Base-by-base conservation (phyloP, 345 rosid genomes). In the Eucalyptus caleyi region DNA sequence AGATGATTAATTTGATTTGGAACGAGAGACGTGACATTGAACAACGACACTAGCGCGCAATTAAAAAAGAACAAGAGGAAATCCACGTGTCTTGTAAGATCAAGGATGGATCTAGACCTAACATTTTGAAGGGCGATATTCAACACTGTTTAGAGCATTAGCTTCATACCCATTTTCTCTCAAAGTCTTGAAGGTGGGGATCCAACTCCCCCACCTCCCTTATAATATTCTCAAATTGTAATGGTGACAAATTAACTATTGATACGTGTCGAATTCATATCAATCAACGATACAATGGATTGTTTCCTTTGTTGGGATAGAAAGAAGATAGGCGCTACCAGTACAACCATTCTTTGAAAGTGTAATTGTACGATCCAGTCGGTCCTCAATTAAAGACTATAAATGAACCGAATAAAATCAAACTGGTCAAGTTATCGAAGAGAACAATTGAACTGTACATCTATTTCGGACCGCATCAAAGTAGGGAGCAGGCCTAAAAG, bases 281-380 rank as follows among this genome's bases (percentile, higher is more conserved):
- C 5, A 37, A 77, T 77, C 7, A 24, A 37, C 8, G 8, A 13
- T 10, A 19, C 4, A 6, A 5, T 77, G 8, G 1, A 40, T 77
- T 19, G 1, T 23, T 23, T 21, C 24, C 27, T 37, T 3, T 4
- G 5, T 6, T 1, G 8, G 3, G 15, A 37, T 6, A 77, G 23
- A 77, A 77, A 37, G 47, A 77, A 37, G 15, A 77, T 37, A 37
- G 15, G 15, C 1, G 3, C 1, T 1, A 2, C 6, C 5, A 4
- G 3, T 4, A 65, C 1, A 65, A n/a, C 5, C 21, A 65, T 65
- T 65, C 2, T 65, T 65, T 8, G 21, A 0, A 65, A 15, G 6
- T n/a, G 21, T 65, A 3, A 65, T n/a, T 7, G 6, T 15, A 16
- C 3, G 3, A n/a, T n/a, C 6, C 3, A 1, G 3, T n/a, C 2